Conservation (phyloP, 192 early-diverging fungal genomes). For the Dissophora ornata region DNA sequence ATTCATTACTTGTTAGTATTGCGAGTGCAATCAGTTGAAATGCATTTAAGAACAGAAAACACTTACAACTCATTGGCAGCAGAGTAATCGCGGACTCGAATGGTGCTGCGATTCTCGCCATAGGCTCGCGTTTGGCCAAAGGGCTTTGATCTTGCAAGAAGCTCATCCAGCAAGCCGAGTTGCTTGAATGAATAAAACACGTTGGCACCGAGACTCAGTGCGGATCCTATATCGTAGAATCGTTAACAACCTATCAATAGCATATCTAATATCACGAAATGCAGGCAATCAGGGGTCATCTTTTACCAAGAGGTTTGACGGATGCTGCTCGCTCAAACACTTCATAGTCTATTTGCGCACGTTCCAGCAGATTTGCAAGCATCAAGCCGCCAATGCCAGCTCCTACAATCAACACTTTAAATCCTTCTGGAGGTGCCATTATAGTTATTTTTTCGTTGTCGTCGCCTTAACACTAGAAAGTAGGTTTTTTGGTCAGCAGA, state of each 20-base stretch:
- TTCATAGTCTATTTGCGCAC: conserved; percentile 1
- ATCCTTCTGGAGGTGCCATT: background rate
- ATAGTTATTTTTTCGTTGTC: background rate
- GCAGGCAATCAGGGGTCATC: too few species aligned
- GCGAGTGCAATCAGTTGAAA: too few species aligned
- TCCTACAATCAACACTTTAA: conserved; percentile 14
- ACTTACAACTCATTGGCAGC: conserved; percentile 17
- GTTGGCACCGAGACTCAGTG: conserved; percentile 5
- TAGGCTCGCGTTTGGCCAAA: conserved; percentile 11
- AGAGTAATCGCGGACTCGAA: conserved; percentile 11
- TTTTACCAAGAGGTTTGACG: conserved; percentile 23
- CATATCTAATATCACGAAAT: too few species aligned
- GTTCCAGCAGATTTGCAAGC: conserved; percentile 2
- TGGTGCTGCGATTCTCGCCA: background rate
- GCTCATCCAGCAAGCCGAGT: conserved; percentile 6
- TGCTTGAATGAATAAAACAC: conserved; percentile 14
- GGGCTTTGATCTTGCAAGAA: conserved; percentile 10
- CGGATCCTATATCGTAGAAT: conserved; percentile 7
- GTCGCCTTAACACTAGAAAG: too few species aligned
- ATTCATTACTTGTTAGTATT: too few species aligned
- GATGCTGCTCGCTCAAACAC: conserved; percentile 13
- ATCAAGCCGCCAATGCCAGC: conserved; percentile 18
- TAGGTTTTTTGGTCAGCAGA: too few species aligned
- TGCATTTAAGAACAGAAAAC: background rate
- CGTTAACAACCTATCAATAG: too few species aligned